A percentile compares a stretch with the other conserved stretches of the same genome.
Conservation (phyloP, 192 early-diverging fungal species). For the Phlyctochytrium planicorne region DNA sequence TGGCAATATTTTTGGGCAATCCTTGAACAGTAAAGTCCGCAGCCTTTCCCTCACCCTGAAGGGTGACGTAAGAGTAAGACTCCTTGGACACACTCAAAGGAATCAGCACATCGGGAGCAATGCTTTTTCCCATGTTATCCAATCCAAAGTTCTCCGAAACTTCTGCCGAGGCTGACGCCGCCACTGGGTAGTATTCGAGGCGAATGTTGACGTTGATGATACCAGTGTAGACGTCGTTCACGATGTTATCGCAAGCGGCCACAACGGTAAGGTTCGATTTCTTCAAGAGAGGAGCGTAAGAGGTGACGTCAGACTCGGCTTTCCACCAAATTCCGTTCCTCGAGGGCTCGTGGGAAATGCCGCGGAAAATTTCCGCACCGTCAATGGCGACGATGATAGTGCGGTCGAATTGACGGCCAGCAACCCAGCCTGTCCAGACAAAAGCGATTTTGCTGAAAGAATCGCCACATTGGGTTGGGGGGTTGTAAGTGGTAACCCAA, state of each 20-base stretch:
- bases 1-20: conserved; percentile 20
- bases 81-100: conserved; percentile 11
- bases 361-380: conserved; percentile 26
- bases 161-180: background rate
- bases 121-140: background rate
- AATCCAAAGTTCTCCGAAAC: too few species aligned
- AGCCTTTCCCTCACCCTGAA: conserved; percentile 8
- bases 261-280: conserved; percentile 13
- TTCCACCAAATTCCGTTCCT: conserved; percentile 26
- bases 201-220: conserved; percentile 22
- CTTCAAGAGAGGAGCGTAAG: conserved; percentile 13
- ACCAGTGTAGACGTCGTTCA: conserved; percentile 10
- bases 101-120: conserved; percentile 23
- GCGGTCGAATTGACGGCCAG: conserved; percentile 34
- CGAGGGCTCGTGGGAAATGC: conserved; percentile 27
- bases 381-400: conserved; percentile 18
- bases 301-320: conserved; percentile 26
- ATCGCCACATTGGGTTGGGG: conserved; percentile 14
- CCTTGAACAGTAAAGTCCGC: conserved; percentile 2
- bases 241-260: conserved; percentile 28
- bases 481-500: conserved; percentile 20
- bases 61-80: conserved; percentile 17
- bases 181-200: conserved; percentile 21
- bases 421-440: conserved; percentile 11
- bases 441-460: conserved; percentile 16